Base-by-base conservation (phyloP, 2,329 filamentous ascomycete species). In the Basipetospora chlamydospora region DNA sequence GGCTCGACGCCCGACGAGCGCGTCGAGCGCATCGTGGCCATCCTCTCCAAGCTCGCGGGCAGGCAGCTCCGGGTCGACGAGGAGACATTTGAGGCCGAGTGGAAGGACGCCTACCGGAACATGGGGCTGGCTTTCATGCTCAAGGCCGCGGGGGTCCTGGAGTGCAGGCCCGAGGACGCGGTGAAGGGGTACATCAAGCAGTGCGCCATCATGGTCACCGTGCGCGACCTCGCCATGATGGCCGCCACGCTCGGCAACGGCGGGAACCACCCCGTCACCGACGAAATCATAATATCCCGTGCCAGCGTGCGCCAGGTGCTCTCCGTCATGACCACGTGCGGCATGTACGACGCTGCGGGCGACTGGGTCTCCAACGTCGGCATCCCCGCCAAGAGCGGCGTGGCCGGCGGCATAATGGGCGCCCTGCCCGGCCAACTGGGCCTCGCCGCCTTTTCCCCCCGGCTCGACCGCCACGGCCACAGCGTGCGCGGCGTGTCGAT, bases 321-420 rank as follows among this genome's bases (percentile, higher is more conserved):
- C 3, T 59, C 57, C 7, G 51, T 60, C 38, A 60, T 60, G 56
- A 59, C 57, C 1, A 60, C 57, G 1, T 60, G 57, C 29, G 56
- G 57, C 21, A 60, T 59, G 56, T 60, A 60, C 43, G 49, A 58
- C 42, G 53, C 54, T n/a, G 55, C 56, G 0, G 56, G 56, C 4
- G 53, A 57, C 33, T 59, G 56, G 56, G 51, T 59, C 2, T 56
- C 54, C 6, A 52, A 48, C 16, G 51, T 59, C 5, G 56, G 56
- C 3, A 57, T 59, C 21, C 56, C 55, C 0, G 56, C 56, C 12
- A 59, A 59, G 46, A 55, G 52, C 31, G 56, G 56, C 21, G 51
- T 54, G 0, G 46, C 51, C 6, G 52, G 52, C 5, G 52, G 51
- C 18, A 54, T 54, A 31, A 52, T 54, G 28, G 51, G 51, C 13